Conservation (phyloP, 768 basidiomycete species). For the Cystobasidium tubakii region DNA sequence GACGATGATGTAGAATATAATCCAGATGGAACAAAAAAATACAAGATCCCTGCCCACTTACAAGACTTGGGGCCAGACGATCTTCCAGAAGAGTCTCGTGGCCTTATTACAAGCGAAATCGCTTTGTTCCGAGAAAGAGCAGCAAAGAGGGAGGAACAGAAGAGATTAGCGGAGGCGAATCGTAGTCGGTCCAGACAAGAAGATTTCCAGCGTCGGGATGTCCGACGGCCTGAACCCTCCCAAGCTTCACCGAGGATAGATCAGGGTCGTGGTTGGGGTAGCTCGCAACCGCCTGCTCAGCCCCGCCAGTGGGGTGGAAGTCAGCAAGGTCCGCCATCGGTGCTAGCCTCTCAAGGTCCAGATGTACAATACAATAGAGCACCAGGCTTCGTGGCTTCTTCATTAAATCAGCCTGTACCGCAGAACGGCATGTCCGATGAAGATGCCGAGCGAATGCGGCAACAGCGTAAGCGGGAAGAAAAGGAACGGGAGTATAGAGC, state of each 20-base stretch:
- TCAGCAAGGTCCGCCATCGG: constrained; percentile 28
- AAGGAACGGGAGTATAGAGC: constrained; percentile 72
- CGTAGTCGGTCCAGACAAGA: not conserved
- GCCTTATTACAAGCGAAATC: constrained; percentile 90
- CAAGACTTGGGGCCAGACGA: constrained; percentile 95
- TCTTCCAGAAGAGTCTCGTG: constrained; percentile 81
- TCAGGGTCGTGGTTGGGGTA: constrained; percentile 19
- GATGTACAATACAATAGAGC: constrained; percentile 52
- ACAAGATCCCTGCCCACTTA: constrained; percentile 73
- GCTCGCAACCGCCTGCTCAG: not conserved
- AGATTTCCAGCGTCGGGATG: constrained; percentile 1
- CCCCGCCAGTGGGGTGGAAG: constrained; percentile 49
- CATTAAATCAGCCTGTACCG: constrained; percentile 22
- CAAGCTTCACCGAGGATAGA: constrained; percentile 23
- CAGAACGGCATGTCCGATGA: constrained; percentile 34
- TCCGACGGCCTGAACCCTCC: not conserved
- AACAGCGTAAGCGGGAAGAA: constrained; percentile 17
- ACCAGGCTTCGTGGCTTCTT: constrained; percentile 65
- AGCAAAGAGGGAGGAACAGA: constrained; percentile 82
- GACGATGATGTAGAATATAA: constrained; percentile 16
- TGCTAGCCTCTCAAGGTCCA: not conserved
- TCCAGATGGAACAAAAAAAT: constrained; percentile 32
- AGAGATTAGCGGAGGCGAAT: constrained; percentile 55
- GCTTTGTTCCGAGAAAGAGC: constrained; percentile 92
- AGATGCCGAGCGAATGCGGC: constrained; percentile 35